These are phyloP conservation scores for Carex pumila DNA, from an alignment of 176 grass and related monocot species.

Conservation along the genomic window DNA sequence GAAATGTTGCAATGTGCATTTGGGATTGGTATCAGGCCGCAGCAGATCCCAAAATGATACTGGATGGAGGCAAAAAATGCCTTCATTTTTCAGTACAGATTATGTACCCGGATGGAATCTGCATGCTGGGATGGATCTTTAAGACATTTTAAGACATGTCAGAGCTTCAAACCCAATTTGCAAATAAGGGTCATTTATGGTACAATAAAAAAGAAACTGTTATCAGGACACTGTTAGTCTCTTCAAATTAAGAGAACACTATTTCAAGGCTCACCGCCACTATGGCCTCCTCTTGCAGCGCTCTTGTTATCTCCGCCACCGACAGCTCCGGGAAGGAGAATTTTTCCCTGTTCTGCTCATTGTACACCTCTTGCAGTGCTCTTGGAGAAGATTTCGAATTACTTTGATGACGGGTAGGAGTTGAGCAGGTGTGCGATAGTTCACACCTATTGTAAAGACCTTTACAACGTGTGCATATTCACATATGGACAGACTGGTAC, in stretches of 20 bases:
- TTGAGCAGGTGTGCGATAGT: no score
- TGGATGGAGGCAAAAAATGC: slow-evolving; percentile 44
- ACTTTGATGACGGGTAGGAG: no score
- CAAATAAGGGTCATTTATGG: slow-evolving; percentile 34
- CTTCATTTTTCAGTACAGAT: slow-evolving; percentile 25
- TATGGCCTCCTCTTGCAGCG: no score
- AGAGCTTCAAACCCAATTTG: slow-evolving; percentile 54
- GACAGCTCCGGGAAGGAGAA: no score
- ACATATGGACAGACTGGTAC: no score
- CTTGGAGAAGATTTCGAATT: no score
- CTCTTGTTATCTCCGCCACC: no score
- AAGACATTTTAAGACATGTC: slow-evolving; percentile 32
- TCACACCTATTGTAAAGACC: no score
- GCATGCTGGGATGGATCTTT: slow-evolving; percentile 52
- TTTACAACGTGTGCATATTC: no score
- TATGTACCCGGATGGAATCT: slow-evolving; percentile 2
- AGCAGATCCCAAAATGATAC: slow-evolving; percentile 51
- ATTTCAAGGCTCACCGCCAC: no score
- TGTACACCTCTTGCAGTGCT: no score
- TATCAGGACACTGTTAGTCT: background rate
- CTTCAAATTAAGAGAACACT: background rate
- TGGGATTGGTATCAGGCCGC: slow-evolving; percentile 33
- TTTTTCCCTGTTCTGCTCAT: no score
- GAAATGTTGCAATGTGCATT: slow-evolving; percentile 32
- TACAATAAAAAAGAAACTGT: background rate